Evolutionary conservation across 306 rosid species (phyloP), one percentile per base, ranked within the genome.

Genomic region (Vicia faba): DNA sequence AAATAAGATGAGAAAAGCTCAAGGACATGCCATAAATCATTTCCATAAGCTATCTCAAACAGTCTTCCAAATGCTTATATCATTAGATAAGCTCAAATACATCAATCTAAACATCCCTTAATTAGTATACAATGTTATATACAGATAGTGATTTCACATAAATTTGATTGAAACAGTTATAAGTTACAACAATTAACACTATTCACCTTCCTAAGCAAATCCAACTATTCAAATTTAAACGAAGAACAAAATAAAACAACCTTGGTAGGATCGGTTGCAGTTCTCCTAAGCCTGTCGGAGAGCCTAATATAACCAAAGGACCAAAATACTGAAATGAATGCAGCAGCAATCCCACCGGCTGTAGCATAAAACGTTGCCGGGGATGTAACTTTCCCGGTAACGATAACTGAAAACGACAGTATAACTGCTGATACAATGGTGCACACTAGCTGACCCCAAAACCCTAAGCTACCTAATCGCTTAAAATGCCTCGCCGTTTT

Each of bases 381-480:
- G 0, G 97, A 90, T 0, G 92, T 81, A 64, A 95, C 75, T 79
- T 84, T 90, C 26, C 99, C 99, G 5, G 96, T 88, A 25, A 85
- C 13, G 19, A 88, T 84, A 50, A 88, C 87, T 1, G 99, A 95
- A 70, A 90, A 95, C 12, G 99, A 95, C 43, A 95, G 88, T 72
- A 95, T 95, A 15, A 88, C 99, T 2, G 99, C 96, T 12, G 99
- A 82, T 59, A 90, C 97, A 29, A 85, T 73, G 3, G 99, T 88
- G 85, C 95, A 86, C 10, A 88, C 95, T 28, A 95, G 81, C 81
- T 95, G 96, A 35, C 95, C 96, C 99, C 99, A 95, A 86, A 95
- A 88, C 68, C 97, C 99, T 64, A 88, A 68, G 64, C 75, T 78
- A 38, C 99, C 99, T 75, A 86, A 81, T 77, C 99, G 91, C 88